Percentiles rank a stretch among this genome's conserved stretches.
Conservation (phyloP, 2,329 filamentous ascomycete genomes). For the Calonectria hongkongensis region DNA sequence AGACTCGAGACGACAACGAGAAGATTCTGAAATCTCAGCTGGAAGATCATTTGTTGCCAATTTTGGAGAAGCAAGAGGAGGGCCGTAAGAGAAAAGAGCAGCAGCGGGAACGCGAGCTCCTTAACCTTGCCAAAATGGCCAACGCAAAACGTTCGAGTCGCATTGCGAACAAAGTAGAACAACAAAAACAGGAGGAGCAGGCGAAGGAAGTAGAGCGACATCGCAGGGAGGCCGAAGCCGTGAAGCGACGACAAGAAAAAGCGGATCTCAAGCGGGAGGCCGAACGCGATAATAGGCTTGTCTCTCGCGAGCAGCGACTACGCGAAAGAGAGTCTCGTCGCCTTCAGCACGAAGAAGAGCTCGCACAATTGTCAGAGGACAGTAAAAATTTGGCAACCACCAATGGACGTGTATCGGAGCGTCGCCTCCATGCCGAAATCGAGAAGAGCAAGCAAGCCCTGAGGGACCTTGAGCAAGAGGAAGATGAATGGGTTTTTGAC, state of each 20-base stretch:
- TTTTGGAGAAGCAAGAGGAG: conserved; percentile 87
- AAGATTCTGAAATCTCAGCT: conserved; percentile 84
- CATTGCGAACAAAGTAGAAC: conserved; percentile 87
- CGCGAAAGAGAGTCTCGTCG: conserved; percentile 91
- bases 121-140: conserved; percentile 90
- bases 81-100: conserved; percentile 81
- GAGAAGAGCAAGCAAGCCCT: conserved; percentile 86
- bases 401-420: conserved; percentile 81
- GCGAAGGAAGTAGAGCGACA: conserved; percentile 79
- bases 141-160: conserved; percentile 95
- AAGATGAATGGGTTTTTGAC: conserved; percentile 95
- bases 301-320: conserved; percentile 89
- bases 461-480: conserved; percentile 81
- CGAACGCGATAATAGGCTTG: conserved; percentile 86
- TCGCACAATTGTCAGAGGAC: conserved; percentile 86
- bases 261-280: conserved; percentile 76
- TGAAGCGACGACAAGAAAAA: conserved; percentile 80
- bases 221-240: conserved; percentile 73
- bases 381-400: conserved; percentile 76
- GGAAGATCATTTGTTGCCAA: conserved; percentile 85
- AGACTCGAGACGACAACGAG: conserved; percentile 89
- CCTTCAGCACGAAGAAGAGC: conserved; percentile 87
- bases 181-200: conserved; percentile 83
- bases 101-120: conserved; percentile 84
- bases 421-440: conserved; percentile 87